Conservation (phyloP, 495 filamentous ascomycete species). For the Cercophora newfieldiana region DNA sequence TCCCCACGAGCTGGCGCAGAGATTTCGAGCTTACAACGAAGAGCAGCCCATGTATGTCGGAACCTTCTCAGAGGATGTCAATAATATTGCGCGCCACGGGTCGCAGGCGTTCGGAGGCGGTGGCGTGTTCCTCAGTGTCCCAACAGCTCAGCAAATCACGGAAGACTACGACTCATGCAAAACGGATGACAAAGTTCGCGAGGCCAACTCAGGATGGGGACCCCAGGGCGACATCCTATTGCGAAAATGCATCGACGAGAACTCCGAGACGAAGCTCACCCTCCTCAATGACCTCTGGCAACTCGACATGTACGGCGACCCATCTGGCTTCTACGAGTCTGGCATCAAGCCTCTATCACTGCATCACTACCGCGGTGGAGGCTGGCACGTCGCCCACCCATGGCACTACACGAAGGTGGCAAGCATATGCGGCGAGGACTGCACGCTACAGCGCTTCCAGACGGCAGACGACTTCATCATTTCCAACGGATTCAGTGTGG, state of each 20-base stretch:
- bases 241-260: constrained; percentile 66
- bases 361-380: constrained; percentile 64
- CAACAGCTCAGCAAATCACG: constrained; percentile 60
- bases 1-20: constrained; percentile 57
- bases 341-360: constrained; percentile 63
- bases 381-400: constrained; percentile 53
- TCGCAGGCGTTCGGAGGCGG: constrained; percentile 72
- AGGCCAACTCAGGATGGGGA: constrained; percentile 56
- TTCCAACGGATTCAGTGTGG: constrained; percentile 65
- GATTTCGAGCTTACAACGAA: constrained; percentile 52
- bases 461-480: constrained; percentile 65
- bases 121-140: constrained; percentile 68
- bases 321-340: constrained; percentile 68
- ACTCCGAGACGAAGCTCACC: constrained; percentile 60
- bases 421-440: constrained; percentile 63
- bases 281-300: constrained; percentile 64
- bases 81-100: constrained; percentile 67
- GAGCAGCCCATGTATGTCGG: constrained; percentile 64
- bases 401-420: constrained; percentile 66
- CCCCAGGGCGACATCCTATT: constrained; percentile 65
- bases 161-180: constrained; percentile 57
- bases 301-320: constrained; percentile 65
- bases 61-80: constrained; percentile 67
- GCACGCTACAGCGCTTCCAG: constrained; percentile 65
- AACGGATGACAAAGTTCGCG: constrained; percentile 49